phyloP scores from a whole-genome alignment of 345 rosid species.

The Eutrema heterophyllum region DNA sequence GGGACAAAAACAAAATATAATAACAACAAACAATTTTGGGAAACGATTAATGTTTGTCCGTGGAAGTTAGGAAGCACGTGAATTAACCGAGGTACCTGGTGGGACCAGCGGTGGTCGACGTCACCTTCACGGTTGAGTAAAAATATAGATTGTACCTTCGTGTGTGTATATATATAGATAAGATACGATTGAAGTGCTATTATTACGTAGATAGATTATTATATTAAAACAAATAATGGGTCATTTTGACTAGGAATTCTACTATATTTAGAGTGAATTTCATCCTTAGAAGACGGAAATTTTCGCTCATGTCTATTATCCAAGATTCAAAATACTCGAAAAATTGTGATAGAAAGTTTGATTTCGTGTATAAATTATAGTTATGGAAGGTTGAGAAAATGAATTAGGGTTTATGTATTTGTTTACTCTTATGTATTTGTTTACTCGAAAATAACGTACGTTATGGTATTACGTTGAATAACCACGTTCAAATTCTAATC shows the following conservation, averaged over 20 bases:
- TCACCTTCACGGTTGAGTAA: neutral
- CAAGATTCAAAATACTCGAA: neutral
- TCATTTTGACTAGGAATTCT: neutral
- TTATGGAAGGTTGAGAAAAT: too few relatives aligned
- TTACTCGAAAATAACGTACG: too few relatives aligned
- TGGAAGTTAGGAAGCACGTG: constrained; percentile 20
- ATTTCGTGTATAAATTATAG: too few relatives aligned
- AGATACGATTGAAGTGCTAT: neutral
- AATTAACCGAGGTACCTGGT: constrained; percentile 19
- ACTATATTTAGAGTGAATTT: neutral
- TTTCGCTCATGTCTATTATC: neutral
- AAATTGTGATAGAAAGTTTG: too few relatives aligned
- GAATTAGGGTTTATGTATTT: too few relatives aligned
- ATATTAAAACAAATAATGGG: neutral
- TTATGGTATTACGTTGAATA: too few relatives aligned
- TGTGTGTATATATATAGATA: neutral
- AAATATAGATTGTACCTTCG: neutral
- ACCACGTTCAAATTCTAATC: too few relatives aligned
- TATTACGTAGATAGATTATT: neutral
- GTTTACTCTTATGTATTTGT: too few relatives aligned
- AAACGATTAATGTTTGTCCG: neutral
- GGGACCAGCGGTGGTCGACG: constrained; percentile 19
- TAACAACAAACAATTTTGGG: neutral
- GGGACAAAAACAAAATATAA: constrained; percentile 22
- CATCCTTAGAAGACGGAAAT: neutral